Evolutionary conservation across 176 grass and related monocot genomes (phyloP), one percentile per base, ranked within the genome.

Genomic region (Secale cereale): DNA sequence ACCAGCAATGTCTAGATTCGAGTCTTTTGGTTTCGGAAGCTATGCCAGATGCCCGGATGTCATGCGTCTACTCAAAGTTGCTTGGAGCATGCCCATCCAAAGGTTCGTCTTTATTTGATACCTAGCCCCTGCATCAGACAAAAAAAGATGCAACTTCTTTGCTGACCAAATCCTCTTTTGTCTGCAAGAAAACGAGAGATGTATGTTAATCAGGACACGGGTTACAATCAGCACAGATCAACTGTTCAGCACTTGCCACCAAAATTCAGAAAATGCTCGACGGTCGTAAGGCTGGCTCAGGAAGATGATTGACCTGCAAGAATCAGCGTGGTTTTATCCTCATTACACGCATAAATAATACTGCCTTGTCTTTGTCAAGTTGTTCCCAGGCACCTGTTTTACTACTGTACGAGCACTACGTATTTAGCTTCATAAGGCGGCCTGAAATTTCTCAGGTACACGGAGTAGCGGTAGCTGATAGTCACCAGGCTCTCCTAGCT

Each of bases 391-490:
- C 36, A n/a, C 37, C 16, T 80, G 26, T 60, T 50, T 32, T 69
- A 66, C 29, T 54, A 66, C 71, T 50, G 26, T 22, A 27, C 19
- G 19, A 56, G 6, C n/a, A 37, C 74, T 52, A 52, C 6, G 16
- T 16, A 20, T 67, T 61, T 71, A 28, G 56, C 78, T 74, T 90
- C 83, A 96, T 56, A 96, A 57, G 33, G 90, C 72, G 16, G 74
- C 79, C 84, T 94, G 94, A 88, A 99, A 99, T 70, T 88, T 92
- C 71, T 87, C 79, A 0, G 97, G 97, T 19, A 92, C 92, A 10
- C 85, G 89, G 64, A 99, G 93, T 65, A 92, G 78, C n/a, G 94
- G 97, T 15, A 92, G 66, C 73, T 25, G 83, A 39, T 84, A 85
- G 48, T 84, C 83, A 41, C 97, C 97, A 65, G 90, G 86, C 60